A percentile compares a stretch with the other conserved stretches of the same genome.
Conservation (phyloP, 805 yeast genomes). For the Priceomyces medius region DNA sequence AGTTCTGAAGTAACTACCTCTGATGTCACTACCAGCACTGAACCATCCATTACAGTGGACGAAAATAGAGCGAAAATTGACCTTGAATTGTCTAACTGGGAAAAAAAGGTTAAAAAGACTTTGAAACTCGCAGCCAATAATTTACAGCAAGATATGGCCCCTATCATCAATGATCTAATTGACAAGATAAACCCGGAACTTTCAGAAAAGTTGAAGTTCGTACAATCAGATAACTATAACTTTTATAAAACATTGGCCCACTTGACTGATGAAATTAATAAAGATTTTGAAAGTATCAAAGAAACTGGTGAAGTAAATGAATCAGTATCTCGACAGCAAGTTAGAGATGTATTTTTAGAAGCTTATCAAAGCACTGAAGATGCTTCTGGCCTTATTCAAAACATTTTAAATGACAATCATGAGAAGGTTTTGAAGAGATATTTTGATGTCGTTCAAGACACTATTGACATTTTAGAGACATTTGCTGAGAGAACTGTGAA, state of each 20-base stretch:
- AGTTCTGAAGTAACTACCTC: slow-evolving; percentile 7
- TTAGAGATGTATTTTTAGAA: slow-evolving; percentile 32
- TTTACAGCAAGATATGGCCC: slow-evolving; percentile 32
- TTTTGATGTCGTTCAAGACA: slow-evolving; percentile 33
- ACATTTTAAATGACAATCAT: slow-evolving; percentile 25
- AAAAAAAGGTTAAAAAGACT: slow-evolving; percentile 31
- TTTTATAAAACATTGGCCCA: slow-evolving; percentile 30
- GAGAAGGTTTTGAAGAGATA: slow-evolving; percentile 27
- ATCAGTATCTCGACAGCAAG: slow-evolving; percentile 30
- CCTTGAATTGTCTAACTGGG: slow-evolving; percentile 33
- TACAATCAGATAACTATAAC: slow-evolving; percentile 29
- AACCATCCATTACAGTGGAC: background rate
- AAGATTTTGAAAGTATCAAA: slow-evolving; percentile 31
- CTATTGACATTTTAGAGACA: slow-evolving; percentile 69
- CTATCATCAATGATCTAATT: slow-evolving; percentile 21
- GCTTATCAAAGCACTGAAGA: slow-evolving; percentile 24
- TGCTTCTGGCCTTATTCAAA: slow-evolving; percentile 22
- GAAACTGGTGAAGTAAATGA: slow-evolving; percentile 14
- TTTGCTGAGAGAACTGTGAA: slow-evolving; percentile 66
- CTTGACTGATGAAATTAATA: slow-evolving; percentile 30
- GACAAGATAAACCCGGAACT: slow-evolving; percentile 24
- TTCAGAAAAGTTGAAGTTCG: slow-evolving; percentile 22
- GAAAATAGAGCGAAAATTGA: slow-evolving; percentile 19
- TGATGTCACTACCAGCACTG: background rate
- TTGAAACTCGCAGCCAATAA: slow-evolving; percentile 32